Evolutionary conservation across 192 early-diverging fungal species (phyloP).

Genomic region (Umbelopsis sp.): DNA sequence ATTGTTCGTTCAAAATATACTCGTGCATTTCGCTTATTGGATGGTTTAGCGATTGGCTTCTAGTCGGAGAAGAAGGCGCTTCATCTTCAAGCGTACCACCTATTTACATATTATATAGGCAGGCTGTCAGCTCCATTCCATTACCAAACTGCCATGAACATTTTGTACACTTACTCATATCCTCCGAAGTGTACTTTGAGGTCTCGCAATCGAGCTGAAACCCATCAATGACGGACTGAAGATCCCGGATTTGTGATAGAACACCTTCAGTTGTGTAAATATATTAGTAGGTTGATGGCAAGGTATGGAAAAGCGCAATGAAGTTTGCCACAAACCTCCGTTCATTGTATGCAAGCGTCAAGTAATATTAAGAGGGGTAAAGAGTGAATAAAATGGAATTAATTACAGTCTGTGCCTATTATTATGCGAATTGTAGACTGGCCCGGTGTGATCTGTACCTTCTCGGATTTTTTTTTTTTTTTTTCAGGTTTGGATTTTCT

Average conservation of each 20-base stretch:
- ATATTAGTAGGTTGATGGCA: not conserved
- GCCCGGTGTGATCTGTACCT: not conserved
- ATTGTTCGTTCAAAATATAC: no score
- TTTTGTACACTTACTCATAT: not conserved
- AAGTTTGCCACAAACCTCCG: slow-evolving; percentile 6
- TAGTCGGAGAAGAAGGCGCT: not conserved
- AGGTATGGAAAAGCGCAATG: not conserved
- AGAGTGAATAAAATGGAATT: slow-evolving; percentile 2
- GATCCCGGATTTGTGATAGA: slow-evolving; percentile 10
- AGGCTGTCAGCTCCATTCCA: not conserved
- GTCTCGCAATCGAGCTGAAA: slow-evolving; percentile 2
- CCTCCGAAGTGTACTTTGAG: not conserved
- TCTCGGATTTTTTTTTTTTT: not conserved
- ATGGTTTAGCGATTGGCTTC: not conserved
- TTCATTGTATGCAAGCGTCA: not conserved
- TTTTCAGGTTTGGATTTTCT: not conserved
- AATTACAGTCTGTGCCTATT: not conserved
- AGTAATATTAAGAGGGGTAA: not conserved
- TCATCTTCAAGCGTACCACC: not conserved
- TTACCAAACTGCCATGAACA: not conserved
- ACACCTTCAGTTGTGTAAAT: not conserved
- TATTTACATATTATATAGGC: not conserved
- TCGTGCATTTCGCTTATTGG: no score
- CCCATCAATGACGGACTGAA: slow-evolving; percentile 6
- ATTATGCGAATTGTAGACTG: slow-evolving; percentile 13